Base-by-base conservation (phyloP, 768 basidiomycete genomes). In the Suillus bovinus region DNA sequence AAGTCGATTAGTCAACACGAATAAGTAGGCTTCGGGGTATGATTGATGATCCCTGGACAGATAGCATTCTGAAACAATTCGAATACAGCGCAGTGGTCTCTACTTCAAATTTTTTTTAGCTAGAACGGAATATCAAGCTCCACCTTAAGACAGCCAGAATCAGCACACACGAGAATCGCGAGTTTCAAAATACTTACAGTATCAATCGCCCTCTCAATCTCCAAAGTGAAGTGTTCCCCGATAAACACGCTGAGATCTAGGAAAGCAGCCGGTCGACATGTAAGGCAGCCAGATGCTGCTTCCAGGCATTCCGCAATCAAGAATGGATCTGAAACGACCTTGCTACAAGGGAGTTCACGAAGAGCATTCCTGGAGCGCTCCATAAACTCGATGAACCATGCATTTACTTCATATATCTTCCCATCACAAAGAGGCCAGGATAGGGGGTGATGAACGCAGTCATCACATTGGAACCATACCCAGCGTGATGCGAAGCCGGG, bases 381-480 rank as follows among this genome's bases (percentile, higher is more conserved):
- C 73, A 74, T 74, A 39, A 70, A 74, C 59, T 76, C 73, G 62
- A 74, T 76, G 42, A 74, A 74, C 73, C 73, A 74, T 17, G 68
- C 61, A 3, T 74, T 74, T 60, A 74, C 73, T 67, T 74, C 73
- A 55, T 74, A 76, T 27, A 74, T 74, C 66, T 74, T 74, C 22
- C 73, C 74, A 24, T 74, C 73, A 49, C 73, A 67, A 42, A 74
- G 68, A 31, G 73, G 73, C 73, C 74, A 74, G 34, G 73, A 74
- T 29, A 74, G 66, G 24, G 66, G 58, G 61, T 74, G 73, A 60
- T 76, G 73, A 34, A 76, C 59, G n/a, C 73, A 74, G 39, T 74
- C 73, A 11, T 78, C 77, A 16, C 75, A 77, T 62, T 78, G 76
- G 70, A 77, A 77, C 70, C 74, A 77, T 49, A 75, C 70, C 70